Evolutionary conservation across 2,329 filamentous ascomycete genomes (phyloP).

Genomic region (Aspergillus aculeatus): DNA sequence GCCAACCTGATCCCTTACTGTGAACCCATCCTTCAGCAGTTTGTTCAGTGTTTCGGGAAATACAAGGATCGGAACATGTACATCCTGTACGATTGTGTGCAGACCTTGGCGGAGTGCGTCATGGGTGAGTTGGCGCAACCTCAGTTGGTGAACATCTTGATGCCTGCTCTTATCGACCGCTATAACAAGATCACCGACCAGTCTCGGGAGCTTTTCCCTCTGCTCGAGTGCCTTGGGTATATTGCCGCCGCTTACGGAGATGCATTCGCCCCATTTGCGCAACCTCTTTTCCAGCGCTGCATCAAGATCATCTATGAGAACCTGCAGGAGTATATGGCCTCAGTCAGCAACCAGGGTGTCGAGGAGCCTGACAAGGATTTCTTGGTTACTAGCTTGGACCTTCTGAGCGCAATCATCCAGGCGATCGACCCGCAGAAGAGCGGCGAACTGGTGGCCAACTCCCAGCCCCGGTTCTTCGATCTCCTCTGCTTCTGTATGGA

Average conservation of each 20-base stretch:
- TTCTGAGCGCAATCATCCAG: constrained; percentile 90
- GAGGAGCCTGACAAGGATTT: constrained; percentile 95
- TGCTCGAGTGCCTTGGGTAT: constrained; percentile 95
- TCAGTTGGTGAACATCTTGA: constrained; percentile 78
- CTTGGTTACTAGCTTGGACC: constrained; percentile 88
- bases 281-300: constrained; percentile 82
- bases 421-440: constrained; percentile 74
- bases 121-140: constrained; percentile 76
- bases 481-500: constrained; percentile 89
- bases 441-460: constrained; percentile 69
- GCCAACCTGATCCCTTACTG: constrained; percentile 80
- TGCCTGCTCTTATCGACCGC: constrained; percentile 86
- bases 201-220: constrained; percentile 87
- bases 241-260: constrained; percentile 82
- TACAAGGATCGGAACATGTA: constrained; percentile 99
- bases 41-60: constrained; percentile 84
- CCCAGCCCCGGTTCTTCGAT: constrained; percentile 84
- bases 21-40: constrained; percentile 85
- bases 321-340: constrained; percentile 73
- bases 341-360: constrained; percentile 64
- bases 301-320: constrained; percentile 90
- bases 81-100: constrained; percentile 96
- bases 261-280: constrained; percentile 79
- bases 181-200: constrained; percentile 87
- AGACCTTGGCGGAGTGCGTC: constrained; percentile 91